Percentiles rank a stretch among this genome's conserved stretches.
Evolutionary conservation across 306 rosid genomes (phyloP).

Genomic region (Inga leiocalycina): DNA sequence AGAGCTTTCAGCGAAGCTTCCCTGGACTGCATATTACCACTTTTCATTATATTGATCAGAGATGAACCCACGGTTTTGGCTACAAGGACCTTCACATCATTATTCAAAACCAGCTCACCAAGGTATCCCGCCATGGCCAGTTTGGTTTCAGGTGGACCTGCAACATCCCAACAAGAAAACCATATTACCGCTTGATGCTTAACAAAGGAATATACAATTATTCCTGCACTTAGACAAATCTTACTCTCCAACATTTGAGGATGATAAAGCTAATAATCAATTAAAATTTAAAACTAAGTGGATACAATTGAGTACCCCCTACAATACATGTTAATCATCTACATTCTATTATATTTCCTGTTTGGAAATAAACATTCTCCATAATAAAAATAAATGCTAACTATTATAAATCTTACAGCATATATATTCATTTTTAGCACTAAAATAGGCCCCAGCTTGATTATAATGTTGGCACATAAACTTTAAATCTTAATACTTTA

Average conservation of each 20-base stretch:
- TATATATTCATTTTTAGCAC: neutral
- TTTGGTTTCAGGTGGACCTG: conserved; percentile 94
- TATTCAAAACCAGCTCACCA: conserved; percentile 88
- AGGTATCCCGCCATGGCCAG: conserved; percentile 85
- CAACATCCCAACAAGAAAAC: conserved; percentile 39
- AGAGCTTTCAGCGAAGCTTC: conserved; percentile 96
- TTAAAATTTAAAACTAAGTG: conserved; percentile 30
- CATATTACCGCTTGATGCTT: conserved; percentile 28
- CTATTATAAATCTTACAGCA: neutral
- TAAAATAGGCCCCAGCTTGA: neutral
- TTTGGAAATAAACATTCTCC: conserved; percentile 9
- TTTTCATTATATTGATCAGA: conserved; percentile 76
- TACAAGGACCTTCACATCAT: conserved; percentile 79
- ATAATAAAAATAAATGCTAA: conserved; percentile 11
- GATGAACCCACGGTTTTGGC: conserved; percentile 87
- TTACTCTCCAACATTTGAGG: conserved; percentile 21
- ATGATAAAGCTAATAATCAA: conserved; percentile 13
- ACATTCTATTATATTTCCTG: conserved; percentile 28
- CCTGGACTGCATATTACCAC: conserved; percentile 77
- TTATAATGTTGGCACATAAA: neutral
- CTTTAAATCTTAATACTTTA: neutral
- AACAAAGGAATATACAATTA: conserved; percentile 15
- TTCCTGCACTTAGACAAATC: conserved; percentile 19
- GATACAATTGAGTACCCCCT: conserved; percentile 6
- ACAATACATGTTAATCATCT: conserved; percentile 2